Base-by-base conservation (phyloP, 257 asterid genomes). In the Mentha longifolia region DNA sequence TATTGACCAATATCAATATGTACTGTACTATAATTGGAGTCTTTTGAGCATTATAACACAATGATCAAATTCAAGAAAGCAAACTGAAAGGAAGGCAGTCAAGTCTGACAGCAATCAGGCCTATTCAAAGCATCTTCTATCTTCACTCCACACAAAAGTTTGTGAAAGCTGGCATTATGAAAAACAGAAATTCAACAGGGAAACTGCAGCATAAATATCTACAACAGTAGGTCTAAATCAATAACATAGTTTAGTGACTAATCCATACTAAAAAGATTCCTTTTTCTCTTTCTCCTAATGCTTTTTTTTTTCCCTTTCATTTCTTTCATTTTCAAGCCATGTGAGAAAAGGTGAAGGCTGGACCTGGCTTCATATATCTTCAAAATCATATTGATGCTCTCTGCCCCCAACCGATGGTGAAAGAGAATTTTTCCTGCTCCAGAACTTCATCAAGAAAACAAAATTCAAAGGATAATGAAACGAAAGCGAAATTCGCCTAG, bases 281-380 rank as follows among this genome's bases (percentile, higher is more conserved):
- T 50, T 39, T 22, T 17, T 43, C 70, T 47, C 20, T 19, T 3
- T 57, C 14, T 13, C 22, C 12, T 50, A 49, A 16, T 25, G 8
- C 13, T 8, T 9, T 7, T 19, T 17, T 12, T 14, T 17, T 11
- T 17, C 4, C 4, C 15, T 37, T 6, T 7, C 31, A 28, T 13
- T 3, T 13, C 0, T 79, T 76, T 84, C 84, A 70, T 77, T 84
- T 78, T 84, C 85, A 81, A 61, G 80, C 74, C 84, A 79, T 82
- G 71, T 76, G 86, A 30, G n/a, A 61, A 70, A 72, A 76, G 62
- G 67, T 61, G 31, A 79, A 75, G 46, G 75, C 77, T 75, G 78
- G 78, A 50, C 75, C 84, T 67, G 60, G 68, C 57, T 68, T 61
- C 65, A 49, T 76, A 72, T 61, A 72, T 68, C 41, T 59, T 55